Base-by-base conservation (phyloP, 257 asterid species). In the Nicotiana sylvestris region DNA sequence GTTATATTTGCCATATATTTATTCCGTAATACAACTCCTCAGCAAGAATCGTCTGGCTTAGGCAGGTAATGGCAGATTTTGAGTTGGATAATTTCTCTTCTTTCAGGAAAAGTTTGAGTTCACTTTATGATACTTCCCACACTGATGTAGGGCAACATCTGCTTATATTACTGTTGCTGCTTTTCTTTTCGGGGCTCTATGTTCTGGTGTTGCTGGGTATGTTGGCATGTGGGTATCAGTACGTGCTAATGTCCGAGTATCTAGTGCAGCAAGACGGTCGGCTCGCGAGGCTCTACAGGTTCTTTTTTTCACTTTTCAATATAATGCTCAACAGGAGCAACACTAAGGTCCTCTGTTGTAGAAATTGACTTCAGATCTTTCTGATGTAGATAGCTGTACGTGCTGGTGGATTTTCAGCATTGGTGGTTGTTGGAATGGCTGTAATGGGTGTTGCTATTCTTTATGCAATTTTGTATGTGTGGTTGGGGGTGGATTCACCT, bases 141-240 rank as follows among this genome's bases (percentile, higher is more conserved):
- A 86, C 82, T 84, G 81, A 65, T 83, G 89, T 92, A 96, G 99
- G 94, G 74, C 90, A 66, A 90, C 90, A 43, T 85, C 97, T 82
- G 98, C 98, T 80, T 96, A 21, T 84, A 91, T 96, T 81, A 96
- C 99, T 76, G 98, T 96, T 43, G 93, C 88, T 77, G 87, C 99
- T 81, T 96, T 94, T 90, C 90, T 96, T 82, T 97, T 96, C 51
- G 99, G 99, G 84, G 98, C 98, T 83, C 85, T 96, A 57, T 96
- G 99, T 87, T 96, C 99, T 83, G 99, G 99, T 56, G 78, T 94
- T 83, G 98, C 99, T 91, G 99, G 99, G 81, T 96, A 94, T 84
- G 98, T 93, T 65, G 99, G 99, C 65, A 96, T 96, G 99, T 96
- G 99, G 99, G 99, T 96, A 81, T 96, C 99, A 78, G 98, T 96